Evolutionary conservation across 495 filamentous ascomycete species (phyloP).

Genomic region (Chaetomium fimeti): DNA sequence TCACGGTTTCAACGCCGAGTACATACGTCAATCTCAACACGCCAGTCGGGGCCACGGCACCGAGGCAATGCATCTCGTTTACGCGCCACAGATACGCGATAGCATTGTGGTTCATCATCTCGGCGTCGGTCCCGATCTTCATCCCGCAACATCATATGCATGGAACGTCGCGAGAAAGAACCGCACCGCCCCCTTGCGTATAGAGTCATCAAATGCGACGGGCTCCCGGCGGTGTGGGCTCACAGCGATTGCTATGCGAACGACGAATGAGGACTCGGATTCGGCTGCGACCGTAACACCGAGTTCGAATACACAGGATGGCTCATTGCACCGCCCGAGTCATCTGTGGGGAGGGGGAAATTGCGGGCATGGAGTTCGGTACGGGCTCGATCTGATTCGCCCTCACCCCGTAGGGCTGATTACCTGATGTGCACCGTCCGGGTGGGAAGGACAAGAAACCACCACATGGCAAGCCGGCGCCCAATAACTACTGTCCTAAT

Average conservation of each 20-base stretch:
- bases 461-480: constrained; percentile 8
- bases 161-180: constrained; percentile 2
- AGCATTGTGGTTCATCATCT: not conserved
- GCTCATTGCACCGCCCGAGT: constrained; percentile 13
- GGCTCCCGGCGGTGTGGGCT: constrained; percentile 14
- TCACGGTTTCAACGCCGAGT: not conserved
- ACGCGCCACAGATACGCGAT: constrained; percentile 11
- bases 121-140: not conserved
- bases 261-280: not conserved
- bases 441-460: constrained; percentile 8
- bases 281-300: not conserved
- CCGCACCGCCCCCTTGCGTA: constrained; percentile 13
- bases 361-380: constrained; percentile 10
- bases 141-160: constrained; percentile 1
- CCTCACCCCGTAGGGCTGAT: constrained; percentile 23
- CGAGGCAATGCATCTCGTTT: constrained; percentile 12
- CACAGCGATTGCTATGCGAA: not conserved
- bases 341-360: constrained; percentile 13
- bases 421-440: constrained; percentile 8
- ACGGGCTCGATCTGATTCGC: constrained; percentile 16
- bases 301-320: not conserved
- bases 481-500: constrained; percentile 19
- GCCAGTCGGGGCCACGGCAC: not conserved
- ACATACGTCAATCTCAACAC: not conserved
- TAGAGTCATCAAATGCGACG: constrained; percentile 8